Conservation (phyloP, 2,329 filamentous ascomycete genomes). For the Clarireedia homoeocarpa region DNA sequence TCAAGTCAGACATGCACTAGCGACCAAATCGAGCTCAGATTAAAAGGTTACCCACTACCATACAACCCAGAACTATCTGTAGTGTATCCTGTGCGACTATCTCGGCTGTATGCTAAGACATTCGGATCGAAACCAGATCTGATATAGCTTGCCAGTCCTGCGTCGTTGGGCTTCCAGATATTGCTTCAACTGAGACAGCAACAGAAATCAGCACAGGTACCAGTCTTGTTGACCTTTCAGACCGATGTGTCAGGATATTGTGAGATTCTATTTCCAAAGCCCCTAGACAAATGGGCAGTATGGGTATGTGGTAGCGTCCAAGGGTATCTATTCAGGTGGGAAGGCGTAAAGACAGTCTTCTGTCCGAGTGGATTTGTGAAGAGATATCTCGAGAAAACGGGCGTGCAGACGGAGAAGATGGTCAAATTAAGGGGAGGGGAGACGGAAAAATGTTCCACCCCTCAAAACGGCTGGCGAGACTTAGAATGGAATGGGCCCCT, state of each 20-base stretch:
- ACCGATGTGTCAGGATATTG: conserved; percentile 64
- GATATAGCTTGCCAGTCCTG: conserved; percentile 62
- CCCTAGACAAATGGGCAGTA: conserved; percentile 52
- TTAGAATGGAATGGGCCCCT: conserved; percentile 48
- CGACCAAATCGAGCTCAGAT: conserved; percentile 43
- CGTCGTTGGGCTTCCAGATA: conserved; percentile 62
- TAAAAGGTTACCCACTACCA: conserved; percentile 58
- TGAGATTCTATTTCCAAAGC: conserved; percentile 58
- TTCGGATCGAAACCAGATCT: conserved; percentile 54
- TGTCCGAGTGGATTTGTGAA: conserved; percentile 59
- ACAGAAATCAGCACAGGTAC: conserved; percentile 43
- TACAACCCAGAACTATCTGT: conserved; percentile 66
- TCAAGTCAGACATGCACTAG: conserved; percentile 22
- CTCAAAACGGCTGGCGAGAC: conserved; percentile 39
- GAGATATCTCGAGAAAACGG: conserved; percentile 50
- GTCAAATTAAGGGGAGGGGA: conserved; percentile 54
- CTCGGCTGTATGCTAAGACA: conserved; percentile 49
- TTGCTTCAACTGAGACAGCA: conserved; percentile 61
- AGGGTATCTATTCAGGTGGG: conserved; percentile 56
- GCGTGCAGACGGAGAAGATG: conserved; percentile 48
- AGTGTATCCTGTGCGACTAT: conserved; percentile 60
- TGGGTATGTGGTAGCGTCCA: conserved; percentile 56
- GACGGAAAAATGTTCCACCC: conserved; percentile 56
- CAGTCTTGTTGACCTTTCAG: conserved; percentile 62
- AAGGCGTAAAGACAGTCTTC: conserved; percentile 57